These are phyloP conservation scores for Nemania bipapillata DNA, from an alignment of 2,329 filamentous ascomycete species.

Conservation along the genomic window DNA sequence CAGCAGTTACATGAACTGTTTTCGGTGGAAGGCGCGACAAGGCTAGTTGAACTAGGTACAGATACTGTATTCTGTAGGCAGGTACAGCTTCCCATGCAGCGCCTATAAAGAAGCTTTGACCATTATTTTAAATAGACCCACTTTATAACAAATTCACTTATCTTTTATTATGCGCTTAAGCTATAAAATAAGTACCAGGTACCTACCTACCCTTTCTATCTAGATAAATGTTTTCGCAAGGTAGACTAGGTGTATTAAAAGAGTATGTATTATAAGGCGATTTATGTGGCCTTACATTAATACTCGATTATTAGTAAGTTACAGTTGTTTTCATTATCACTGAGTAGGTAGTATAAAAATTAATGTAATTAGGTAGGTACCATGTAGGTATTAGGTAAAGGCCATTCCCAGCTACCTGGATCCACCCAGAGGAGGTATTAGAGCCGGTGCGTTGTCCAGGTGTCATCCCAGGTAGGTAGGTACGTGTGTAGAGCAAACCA, in stretches of 20 bases:
- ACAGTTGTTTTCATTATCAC: no score
- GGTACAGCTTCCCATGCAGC: slow-evolving; percentile 5
- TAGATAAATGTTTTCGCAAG: no score
- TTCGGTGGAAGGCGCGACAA: slow-evolving; percentile 51
- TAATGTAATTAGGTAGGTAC: not conserved
- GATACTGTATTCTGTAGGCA: not conserved
- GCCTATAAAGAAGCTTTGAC: slow-evolving; percentile 32
- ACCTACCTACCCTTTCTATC: no score
- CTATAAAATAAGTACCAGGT: not conserved
- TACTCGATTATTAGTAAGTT: no score
- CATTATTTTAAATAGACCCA: not conserved
- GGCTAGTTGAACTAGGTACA: no score
- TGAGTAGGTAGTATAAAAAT: not conserved
- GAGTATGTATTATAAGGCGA: no score
- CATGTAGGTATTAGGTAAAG: no score
- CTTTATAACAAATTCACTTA: not conserved
- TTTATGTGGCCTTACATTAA: no score
- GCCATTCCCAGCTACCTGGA: not conserved
- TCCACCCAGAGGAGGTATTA: not conserved
- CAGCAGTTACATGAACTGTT: slow-evolving; percentile 41
- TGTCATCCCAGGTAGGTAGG: not conserved
- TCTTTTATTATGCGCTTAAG: not conserved
- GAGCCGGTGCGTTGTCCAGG: not conserved
- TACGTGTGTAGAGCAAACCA: not conserved
- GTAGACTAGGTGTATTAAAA: no score